Percentiles rank a stretch among this genome's conserved stretches.
These are phyloP conservation scores for Cryomyces minteri DNA, from an alignment of 495 filamentous ascomycete genomes.

Conservation along the genomic window DNA sequence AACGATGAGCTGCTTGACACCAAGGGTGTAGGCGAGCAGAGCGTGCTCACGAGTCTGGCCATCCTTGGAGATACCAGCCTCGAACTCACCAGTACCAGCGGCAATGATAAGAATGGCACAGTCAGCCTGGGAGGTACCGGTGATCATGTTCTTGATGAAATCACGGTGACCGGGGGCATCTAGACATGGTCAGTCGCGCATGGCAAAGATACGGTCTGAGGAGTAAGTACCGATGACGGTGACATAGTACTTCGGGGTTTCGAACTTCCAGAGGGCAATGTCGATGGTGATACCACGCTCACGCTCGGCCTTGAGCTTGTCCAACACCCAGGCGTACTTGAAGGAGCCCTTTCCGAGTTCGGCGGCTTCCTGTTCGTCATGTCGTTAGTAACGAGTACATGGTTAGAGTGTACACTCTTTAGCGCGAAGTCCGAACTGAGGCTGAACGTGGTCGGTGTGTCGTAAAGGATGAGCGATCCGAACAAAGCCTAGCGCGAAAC, in stretches of 20 bases:
- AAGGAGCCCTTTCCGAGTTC: constrained; percentile 99
- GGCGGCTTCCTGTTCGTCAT: constrained; percentile 63
- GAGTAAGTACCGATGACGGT: constrained; percentile 77
- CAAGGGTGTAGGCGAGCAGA: constrained; percentile 98
- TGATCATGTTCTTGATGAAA: constrained; percentile 99
- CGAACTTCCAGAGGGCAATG: constrained; percentile 99
- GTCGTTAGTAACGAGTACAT: too few relatives aligned
- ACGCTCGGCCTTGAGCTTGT: constrained; percentile 99
- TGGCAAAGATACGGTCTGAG: too few relatives aligned
- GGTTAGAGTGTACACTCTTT: too few relatives aligned
- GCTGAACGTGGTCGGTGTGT: too few relatives aligned
- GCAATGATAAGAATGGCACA: constrained; percentile 99
- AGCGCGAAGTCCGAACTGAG: too few relatives aligned
- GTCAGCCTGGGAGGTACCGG: constrained; percentile 98
- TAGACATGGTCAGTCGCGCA: constrained; percentile 15
- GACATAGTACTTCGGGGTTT: constrained; percentile 96
- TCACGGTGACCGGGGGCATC: constrained; percentile 99
- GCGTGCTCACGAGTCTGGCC: constrained; percentile 99
- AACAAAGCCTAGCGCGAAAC: constrained; percentile 9
- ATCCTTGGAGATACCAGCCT: constrained; percentile 99
- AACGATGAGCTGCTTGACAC: constrained; percentile 99
- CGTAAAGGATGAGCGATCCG: too few relatives aligned
- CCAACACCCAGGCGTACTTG: constrained; percentile 99
- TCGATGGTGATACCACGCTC: constrained; percentile 99
- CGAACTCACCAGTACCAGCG: constrained; percentile 99